Base-by-base conservation (phyloP, 1,139 yeast species). In the Saccharomycopsis crataegensis region DNA sequence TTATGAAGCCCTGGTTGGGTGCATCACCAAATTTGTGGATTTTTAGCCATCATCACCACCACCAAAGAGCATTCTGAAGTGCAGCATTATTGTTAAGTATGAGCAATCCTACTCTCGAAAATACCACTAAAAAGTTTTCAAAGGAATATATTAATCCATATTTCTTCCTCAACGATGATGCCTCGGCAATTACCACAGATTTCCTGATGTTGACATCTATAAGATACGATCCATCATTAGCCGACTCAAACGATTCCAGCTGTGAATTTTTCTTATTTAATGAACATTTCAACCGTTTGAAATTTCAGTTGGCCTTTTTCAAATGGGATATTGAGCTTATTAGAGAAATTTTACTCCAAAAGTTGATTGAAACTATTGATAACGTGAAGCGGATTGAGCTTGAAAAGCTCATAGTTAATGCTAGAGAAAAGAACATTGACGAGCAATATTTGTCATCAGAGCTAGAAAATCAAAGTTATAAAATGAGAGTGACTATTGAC, bases 171-270 rank as follows among this genome's bases (percentile, higher is more conserved):
- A 34, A 50, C 9, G 48, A 38, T 33, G 47, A 51, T 9, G 28
- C 40, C n/a, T 40, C 52, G 3, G 14, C 41, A 11, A 46, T 59
- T 11, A 62, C 64, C 6, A 58, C 60, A 8, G 68, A 73, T 14
- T 83, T 86, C 62, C 76, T 81, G 57, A 63, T 86, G 9, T 70
- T 87, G 17, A 77, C 89, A 44, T 82, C 95, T 1, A 75, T 88
- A 31, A 69, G 96, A 49, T 88, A 83, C 61, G 95, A 86, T 61
- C 93, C 95, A 41, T 14, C 16, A n/a, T 22, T 43, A 17, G 16
- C 16, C 11, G n/a, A 14, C 11, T 6, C 16, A 31, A 16, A 38
- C 3, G 37, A 31, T 11, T 46, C 51, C 7, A 17, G 49, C 1
- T 22, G 55, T 46, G 67, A 80, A 57, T 83, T 83, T 66, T 82